These are phyloP conservation scores for Colletotrichum godetiae DNA, from an alignment of 2,329 filamentous ascomycete species.

Conservation along the genomic window DNA sequence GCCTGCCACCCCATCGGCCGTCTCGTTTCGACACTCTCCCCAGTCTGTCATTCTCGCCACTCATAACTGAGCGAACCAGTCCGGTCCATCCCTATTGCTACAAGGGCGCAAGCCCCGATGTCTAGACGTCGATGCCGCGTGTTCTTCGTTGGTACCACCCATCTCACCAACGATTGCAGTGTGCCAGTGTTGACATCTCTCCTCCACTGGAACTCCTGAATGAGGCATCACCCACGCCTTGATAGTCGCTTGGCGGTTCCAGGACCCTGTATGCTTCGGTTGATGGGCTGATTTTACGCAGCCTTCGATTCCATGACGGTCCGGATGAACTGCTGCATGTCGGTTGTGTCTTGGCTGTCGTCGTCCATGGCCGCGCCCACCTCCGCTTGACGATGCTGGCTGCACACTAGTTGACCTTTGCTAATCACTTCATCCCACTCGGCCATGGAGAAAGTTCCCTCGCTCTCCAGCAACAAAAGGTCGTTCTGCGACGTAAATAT, in stretches of 20 bases:
- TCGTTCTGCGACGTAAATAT: conserved; percentile 81
- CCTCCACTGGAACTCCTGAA: not conserved
- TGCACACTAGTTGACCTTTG: conserved; percentile 75
- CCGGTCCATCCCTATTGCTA: not conserved
- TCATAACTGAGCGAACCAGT: not conserved
- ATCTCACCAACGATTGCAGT: not conserved
- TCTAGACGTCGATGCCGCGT: not conserved
- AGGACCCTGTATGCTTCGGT: conserved; percentile 7
- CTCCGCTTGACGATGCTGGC: conserved; percentile 50
- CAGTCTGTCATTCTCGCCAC: conserved; percentile 1
- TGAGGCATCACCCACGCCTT: not conserved
- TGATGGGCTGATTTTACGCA: conserved; percentile 39
- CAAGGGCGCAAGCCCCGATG: not conserved
- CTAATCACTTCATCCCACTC: conserved; percentile 81
- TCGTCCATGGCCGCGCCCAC: conserved; percentile 59
- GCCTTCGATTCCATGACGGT: conserved; percentile 69
- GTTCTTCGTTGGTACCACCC: not conserved
- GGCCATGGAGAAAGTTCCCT: conserved; percentile 79
- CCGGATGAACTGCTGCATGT: conserved; percentile 70
- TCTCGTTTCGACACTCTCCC: conserved; percentile 12
- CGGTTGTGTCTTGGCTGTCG: conserved; percentile 55
- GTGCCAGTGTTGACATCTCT: not conserved
- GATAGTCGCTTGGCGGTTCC: conserved; percentile 14
- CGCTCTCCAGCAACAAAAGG: conserved; percentile 82
- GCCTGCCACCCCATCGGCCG: not conserved